phyloP scores from a whole-genome alignment of 345 rosid species.

The Salix dunnii region DNA sequence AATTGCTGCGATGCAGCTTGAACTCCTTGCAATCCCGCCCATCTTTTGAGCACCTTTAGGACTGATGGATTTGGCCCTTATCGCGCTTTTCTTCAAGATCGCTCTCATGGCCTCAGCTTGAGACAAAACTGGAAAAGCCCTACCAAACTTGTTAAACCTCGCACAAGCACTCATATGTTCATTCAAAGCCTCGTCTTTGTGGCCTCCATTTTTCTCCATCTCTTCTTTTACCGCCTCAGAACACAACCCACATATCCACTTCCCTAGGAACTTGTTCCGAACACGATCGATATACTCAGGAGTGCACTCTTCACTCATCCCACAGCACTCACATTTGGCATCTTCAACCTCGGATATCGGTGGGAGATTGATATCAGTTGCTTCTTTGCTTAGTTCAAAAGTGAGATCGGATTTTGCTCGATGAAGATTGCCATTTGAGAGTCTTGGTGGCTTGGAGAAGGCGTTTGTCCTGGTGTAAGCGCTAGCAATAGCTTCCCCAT shows the following conservation, averaged over 20 bases:
- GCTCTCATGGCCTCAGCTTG: constrained; percentile 91
- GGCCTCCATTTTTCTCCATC: constrained; percentile 56
- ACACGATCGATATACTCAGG: constrained; percentile 69
- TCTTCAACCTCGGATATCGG: constrained; percentile 72
- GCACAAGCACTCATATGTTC: constrained; percentile 71
- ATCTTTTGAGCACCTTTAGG: constrained; percentile 42
- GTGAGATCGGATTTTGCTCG: constrained; percentile 70
- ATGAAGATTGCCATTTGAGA: constrained; percentile 44
- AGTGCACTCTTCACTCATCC: constrained; percentile 88
- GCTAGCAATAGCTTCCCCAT: constrained; percentile 41
- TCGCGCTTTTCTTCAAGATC: constrained; percentile 53
- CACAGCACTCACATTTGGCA: constrained; percentile 88
- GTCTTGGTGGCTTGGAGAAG: constrained; percentile 56
- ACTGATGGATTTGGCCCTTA: constrained; percentile 47
- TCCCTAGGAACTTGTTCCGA: constrained; percentile 60
- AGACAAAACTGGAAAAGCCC: constrained; percentile 73
- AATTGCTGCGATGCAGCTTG: constrained; percentile 84
- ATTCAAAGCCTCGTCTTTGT: constrained; percentile 58
- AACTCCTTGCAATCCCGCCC: constrained; percentile 60
- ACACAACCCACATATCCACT: constrained; percentile 87
- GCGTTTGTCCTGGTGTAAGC: constrained; percentile 26
- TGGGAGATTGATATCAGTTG: constrained; percentile 15
- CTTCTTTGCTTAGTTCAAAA: constrained; percentile 42
- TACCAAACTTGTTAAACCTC: constrained; percentile 71
- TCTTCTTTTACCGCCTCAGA: constrained; percentile 88